These are phyloP conservation scores for Penicillium rolfsii DNA, from an alignment of 2,329 filamentous ascomycete genomes.

Conservation along the genomic window DNA sequence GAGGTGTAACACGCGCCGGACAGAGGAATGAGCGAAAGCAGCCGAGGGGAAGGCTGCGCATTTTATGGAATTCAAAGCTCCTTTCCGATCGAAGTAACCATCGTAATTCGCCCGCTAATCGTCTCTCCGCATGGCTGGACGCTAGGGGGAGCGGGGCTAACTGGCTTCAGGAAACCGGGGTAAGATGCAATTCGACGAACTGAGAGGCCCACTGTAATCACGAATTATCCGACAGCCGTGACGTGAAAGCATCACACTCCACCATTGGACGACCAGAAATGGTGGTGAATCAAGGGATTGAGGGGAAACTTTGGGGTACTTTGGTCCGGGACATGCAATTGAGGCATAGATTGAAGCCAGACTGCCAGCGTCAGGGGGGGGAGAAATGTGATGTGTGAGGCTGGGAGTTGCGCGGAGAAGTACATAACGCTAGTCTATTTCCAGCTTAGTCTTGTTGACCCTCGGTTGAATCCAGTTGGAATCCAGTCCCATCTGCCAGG, in stretches of 20 bases:
- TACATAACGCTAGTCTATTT: not conserved
- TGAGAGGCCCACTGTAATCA: conserved; percentile 11
- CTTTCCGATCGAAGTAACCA: conserved; percentile 21
- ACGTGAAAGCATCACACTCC: conserved; percentile 14
- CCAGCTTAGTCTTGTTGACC: not conserved
- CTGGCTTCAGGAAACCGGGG: conserved; percentile 25
- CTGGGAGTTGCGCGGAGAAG: conserved; percentile 1
- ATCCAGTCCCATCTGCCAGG: not conserved
- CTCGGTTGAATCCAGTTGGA: not conserved
- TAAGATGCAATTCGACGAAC: conserved; percentile 14
- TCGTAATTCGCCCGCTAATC: conserved; percentile 20
- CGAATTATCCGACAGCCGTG: conserved; percentile 30
- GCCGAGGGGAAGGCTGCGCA: conserved; percentile 29
- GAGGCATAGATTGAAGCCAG: not conserved
- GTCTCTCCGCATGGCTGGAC: conserved; percentile 29
- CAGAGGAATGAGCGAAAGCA: conserved; percentile 34
- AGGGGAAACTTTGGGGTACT: conserved; percentile 9
- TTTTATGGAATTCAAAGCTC: conserved; percentile 27
- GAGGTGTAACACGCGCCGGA: conserved; percentile 34
- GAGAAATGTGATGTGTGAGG: conserved; percentile 4
- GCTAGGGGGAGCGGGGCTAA: conserved; percentile 26
- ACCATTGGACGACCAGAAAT: conserved; percentile 15
- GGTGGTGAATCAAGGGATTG: conserved; percentile 18
- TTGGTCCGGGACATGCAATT: not conserved
- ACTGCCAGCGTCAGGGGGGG: not conserved